These are phyloP conservation scores for Puya raimondii DNA, from an alignment of 176 grass and related monocot genomes.

Conservation along the genomic window DNA sequence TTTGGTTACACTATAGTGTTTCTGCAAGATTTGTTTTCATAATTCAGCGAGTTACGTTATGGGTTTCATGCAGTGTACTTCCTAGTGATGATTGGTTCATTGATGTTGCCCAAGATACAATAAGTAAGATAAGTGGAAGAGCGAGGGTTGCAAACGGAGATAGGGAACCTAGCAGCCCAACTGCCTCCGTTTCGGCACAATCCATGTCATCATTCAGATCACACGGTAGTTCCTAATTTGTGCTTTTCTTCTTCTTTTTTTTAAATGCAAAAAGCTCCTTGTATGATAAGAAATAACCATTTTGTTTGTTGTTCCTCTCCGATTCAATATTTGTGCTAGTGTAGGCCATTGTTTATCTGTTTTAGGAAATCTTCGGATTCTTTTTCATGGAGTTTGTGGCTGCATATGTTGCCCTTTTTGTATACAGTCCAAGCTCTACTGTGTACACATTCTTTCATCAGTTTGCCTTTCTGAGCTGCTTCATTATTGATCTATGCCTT, in stretches of 20 bases:
- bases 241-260: neutral
- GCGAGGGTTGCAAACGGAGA: conserved; percentile 59
- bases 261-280: conserved; percentile 15
- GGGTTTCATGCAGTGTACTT: conserved; percentile 44
- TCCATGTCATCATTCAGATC: conserved; percentile 81
- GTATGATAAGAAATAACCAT: conserved; percentile 39
- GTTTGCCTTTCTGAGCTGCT: neutral
- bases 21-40: too few relatives aligned
- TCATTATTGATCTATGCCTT: neutral
- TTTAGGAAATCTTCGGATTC: conserved; percentile 18
- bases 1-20: too few relatives aligned
- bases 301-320: conserved; percentile 10
- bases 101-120: conserved; percentile 57
- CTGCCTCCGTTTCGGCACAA: conserved; percentile 77
- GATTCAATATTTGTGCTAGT: conserved; percentile 23
- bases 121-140: conserved; percentile 70
- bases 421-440: conserved; percentile 12
- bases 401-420: neutral
- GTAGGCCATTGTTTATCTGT: conserved; percentile 32
- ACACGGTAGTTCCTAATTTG: conserved; percentile 43
- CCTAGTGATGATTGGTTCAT: conserved; percentile 80
- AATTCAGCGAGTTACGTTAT: too few relatives aligned
- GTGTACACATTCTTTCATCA: conserved; percentile 25
- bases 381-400: conserved; percentile 16
- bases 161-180: conserved; percentile 67